Percentiles rank a stretch among this genome's conserved stretches.
phyloP scores from a whole-genome alignment of 2,329 filamentous ascomycete species.

The Chaetomium sp. region DNA sequence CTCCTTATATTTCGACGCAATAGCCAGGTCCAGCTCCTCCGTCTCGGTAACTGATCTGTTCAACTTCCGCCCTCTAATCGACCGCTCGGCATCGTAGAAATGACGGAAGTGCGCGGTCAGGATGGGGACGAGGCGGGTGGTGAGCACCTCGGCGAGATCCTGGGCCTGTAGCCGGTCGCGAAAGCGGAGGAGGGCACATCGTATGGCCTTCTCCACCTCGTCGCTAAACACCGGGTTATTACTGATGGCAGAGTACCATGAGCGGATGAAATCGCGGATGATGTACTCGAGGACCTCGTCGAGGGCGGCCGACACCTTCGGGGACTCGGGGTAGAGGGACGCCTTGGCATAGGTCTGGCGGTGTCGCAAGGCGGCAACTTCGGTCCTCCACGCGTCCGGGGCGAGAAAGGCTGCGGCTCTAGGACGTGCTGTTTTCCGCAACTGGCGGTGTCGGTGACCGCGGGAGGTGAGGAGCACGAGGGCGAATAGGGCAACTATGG shows the following conservation, averaged over 20 bases:
- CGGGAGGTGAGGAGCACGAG: conserved; percentile 65
- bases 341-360: conserved; percentile 67
- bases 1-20: conserved; percentile 90
- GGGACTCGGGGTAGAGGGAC: conserved; percentile 74
- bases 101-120: conserved; percentile 86
- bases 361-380: conserved; percentile 66
- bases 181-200: conserved; percentile 70
- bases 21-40: conserved; percentile 91
- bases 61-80: conserved; percentile 82
- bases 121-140: conserved; percentile 82
- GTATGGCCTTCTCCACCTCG: conserved; percentile 80
- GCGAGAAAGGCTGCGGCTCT: conserved; percentile 61
- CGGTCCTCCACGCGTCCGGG: conserved; percentile 66
- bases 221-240: conserved; percentile 77
- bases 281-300: conserved; percentile 76
- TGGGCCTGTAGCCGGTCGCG: conserved; percentile 71
- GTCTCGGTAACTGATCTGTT: conserved; percentile 92
- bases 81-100: conserved; percentile 86
- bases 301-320: conserved; percentile 75
- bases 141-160: conserved; percentile 82
- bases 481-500: conserved; percentile 57
- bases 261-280: conserved; percentile 79
- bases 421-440: conserved; percentile 46
- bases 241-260: conserved; percentile 90
- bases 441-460: conserved; percentile 47